A percentile compares a stretch with the other conserved stretches of the same genome.
These are phyloP conservation scores for Galerina marginata DNA, from an alignment of 768 basidiomycete species.

Conservation along the genomic window DNA sequence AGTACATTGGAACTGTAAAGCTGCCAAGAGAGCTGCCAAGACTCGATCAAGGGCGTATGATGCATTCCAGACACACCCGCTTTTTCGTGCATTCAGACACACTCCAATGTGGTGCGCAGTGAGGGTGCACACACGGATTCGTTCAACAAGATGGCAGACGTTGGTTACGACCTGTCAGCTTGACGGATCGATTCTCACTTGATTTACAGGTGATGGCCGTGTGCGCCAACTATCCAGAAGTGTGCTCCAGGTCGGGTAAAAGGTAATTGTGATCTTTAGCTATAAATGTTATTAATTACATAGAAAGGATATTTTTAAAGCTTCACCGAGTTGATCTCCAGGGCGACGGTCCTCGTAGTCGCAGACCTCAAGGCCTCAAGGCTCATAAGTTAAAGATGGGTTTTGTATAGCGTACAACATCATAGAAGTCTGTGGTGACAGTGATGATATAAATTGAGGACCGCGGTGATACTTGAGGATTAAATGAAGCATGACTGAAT, in stretches of 20 bases:
- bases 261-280: too few species aligned
- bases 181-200: background rate
- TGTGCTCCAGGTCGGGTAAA: too few species aligned
- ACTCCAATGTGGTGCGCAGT: background rate
- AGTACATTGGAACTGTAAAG: background rate
- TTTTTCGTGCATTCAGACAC: background rate
- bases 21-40: constrained; percentile 2
- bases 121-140: background rate
- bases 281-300: background rate
- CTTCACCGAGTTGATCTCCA: background rate
- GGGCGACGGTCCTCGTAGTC: background rate
- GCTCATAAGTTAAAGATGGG: too few species aligned
- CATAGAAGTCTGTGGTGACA: too few species aligned
- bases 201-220: too few species aligned
- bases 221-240: background rate
- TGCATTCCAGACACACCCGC: background rate
- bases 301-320: background rate
- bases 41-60: constrained; percentile 4
- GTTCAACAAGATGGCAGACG: background rate
- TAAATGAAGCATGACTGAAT: too few species aligned
- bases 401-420: too few species aligned
- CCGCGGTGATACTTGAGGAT: background rate
- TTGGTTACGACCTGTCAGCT: constrained; percentile 9
- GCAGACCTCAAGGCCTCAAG: too few species aligned
- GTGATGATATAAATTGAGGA: background rate